phyloP scores from a whole-genome alignment of 1,139 yeast genomes.

The Wickerhamomyces sp. region DNA sequence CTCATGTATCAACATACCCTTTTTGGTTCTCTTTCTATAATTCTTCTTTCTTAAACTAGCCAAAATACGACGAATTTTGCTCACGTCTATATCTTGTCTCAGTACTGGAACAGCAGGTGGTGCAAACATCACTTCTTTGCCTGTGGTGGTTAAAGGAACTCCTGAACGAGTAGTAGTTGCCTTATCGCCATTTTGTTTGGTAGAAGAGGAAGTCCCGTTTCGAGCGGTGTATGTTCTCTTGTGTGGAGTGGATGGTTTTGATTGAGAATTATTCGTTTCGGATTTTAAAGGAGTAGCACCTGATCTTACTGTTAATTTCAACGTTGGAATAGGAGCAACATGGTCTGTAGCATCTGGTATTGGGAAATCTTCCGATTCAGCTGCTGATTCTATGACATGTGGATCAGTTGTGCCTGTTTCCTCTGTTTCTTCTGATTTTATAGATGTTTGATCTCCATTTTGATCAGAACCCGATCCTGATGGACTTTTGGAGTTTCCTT shows the following conservation, averaged over 20 bases:
- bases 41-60: conserved; percentile 8
- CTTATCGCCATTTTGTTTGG: background rate
- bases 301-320: too few species aligned
- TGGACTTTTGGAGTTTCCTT: background rate
- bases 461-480: background rate
- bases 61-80: conserved; percentile 15
- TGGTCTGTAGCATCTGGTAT: too few species aligned
- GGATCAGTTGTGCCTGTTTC: background rate
- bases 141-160: background rate
- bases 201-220: background rate
- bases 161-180: background rate
- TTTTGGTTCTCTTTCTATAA: conserved; percentile 10
- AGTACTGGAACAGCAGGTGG: conserved; percentile 7
- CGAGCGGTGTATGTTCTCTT: background rate
- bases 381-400: background rate
- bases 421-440: background rate
- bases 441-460: background rate
- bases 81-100: conserved; percentile 23
- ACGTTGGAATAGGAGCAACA: too few species aligned
- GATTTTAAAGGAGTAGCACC: too few species aligned
- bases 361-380: too few species aligned
- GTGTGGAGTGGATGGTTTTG: background rate
- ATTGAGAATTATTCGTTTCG: background rate
- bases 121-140: too few species aligned
- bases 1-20: conserved; percentile 17